phyloP scores from a whole-genome alignment of 306 rosid genomes.

The Lablab purpureus region DNA sequence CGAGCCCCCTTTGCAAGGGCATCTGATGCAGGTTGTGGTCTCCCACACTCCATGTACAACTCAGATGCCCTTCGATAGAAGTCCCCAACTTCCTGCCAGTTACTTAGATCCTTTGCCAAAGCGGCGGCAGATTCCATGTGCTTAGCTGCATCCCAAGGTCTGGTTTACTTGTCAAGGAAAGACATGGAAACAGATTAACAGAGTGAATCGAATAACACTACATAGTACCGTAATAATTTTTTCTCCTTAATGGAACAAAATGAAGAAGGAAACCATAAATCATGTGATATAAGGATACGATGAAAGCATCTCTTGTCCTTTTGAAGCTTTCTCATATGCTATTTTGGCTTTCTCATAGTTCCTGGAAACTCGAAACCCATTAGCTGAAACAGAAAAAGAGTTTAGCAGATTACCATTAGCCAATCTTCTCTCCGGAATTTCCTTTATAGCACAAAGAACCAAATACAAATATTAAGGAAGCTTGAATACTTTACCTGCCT shows the following conservation, averaged over 20 bases:
- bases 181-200: constrained; percentile 25
- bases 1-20: constrained; percentile 95
- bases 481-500: constrained; percentile 69
- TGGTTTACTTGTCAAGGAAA: constrained; percentile 63
- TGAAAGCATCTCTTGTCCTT: constrained; percentile 94
- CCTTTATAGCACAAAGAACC: constrained; percentile 33
- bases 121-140: constrained; percentile 98
- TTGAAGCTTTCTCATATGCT: constrained; percentile 89
- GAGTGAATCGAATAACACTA: constrained; percentile 27
- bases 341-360: constrained; percentile 83
- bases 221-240: background rate
- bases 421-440: background rate
- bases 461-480: constrained; percentile 16
- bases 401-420: background rate
- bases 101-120: constrained; percentile 82
- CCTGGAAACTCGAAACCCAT: constrained; percentile 77
- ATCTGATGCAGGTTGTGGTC: constrained; percentile 96
- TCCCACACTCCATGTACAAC: constrained; percentile 75
- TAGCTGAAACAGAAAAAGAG: constrained; percentile 64
- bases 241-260: background rate
- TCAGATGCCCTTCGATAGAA: constrained; percentile 91
- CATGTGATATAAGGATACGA: constrained; percentile 82
- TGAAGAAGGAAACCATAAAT: background rate
- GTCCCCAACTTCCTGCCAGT: constrained; percentile 83
- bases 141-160: constrained; percentile 99